Base-by-base conservation (phyloP, 257 asterid genomes). In the Mitragyna speciosa region DNA sequence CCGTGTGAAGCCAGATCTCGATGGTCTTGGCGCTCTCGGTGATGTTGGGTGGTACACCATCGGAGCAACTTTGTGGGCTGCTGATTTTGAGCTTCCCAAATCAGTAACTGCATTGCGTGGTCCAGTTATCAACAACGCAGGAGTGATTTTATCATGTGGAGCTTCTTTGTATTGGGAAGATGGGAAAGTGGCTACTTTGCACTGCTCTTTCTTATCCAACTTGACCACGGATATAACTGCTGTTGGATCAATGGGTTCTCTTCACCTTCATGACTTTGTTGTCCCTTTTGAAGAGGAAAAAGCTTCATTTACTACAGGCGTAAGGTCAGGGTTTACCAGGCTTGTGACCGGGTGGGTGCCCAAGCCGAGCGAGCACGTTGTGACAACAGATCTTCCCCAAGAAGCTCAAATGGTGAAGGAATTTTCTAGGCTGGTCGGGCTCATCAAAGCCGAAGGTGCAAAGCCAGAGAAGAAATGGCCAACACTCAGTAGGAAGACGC, bases 361-460 rank as follows among this genome's bases (percentile, higher is more conserved):
- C 5, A 71, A 73, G 39, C 91, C 95, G 0, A 81, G 83, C 7
- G 89, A 90, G 85, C 83, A 82, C 64, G 31, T 76, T 43, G 88
- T 87, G 3, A 68, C 11, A 12, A 90, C 94, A 10, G 96, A 91
- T 70, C 84, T 90, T 49, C 94, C 97, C 0, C 97, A 93, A 74
- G 97, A 93, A 73, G 96, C 88, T 9, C 82, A 79, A 8, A 90
- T 93, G 97, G 93, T 91, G 75, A 86, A 81, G 83, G 98, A 93
- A 82, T 91, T 93, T 73, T 85, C 91, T 10, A 58, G 86, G 59
- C 76, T 93, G 73, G 96, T 89, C 31, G 68, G 69, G 12, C 67
- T 77, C 77, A 82, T 90, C 4, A 88, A 75, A 67, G 82, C 73
- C 2, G 28, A 56, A 49, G 91, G 93, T 5, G 78, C 72, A 0